phyloP scores from a whole-genome alignment of 2,329 filamentous ascomycete species.

The Grosmannia penicillata region DNA sequence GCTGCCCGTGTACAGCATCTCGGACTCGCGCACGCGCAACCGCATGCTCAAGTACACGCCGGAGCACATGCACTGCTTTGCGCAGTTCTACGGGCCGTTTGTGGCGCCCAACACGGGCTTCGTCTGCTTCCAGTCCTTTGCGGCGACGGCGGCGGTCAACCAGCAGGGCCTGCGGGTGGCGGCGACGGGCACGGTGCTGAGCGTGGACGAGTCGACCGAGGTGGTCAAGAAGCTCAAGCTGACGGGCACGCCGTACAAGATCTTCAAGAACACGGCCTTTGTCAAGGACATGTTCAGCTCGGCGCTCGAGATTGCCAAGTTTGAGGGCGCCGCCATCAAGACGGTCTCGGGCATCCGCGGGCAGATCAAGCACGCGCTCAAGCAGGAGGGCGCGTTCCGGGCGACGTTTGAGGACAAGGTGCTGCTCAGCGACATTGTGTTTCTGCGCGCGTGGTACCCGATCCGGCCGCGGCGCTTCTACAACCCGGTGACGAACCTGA shows the following conservation, averaged over 20 bases:
- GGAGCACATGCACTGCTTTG: slow-evolving; percentile 98
- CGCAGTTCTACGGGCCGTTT: slow-evolving; percentile 85
- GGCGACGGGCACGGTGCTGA: slow-evolving; percentile 83
- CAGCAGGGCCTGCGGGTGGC: slow-evolving; percentile 70
- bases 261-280: slow-evolving; percentile 98
- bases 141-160: slow-evolving; percentile 51
- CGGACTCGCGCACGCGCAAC: slow-evolving; percentile 83
- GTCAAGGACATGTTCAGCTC: slow-evolving; percentile 98
- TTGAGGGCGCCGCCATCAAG: slow-evolving; percentile 88
- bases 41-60: slow-evolving; percentile 98
- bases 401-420: slow-evolving; percentile 99
- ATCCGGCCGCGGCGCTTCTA: slow-evolving; percentile 93
- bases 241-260: slow-evolving; percentile 59
- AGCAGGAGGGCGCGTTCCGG: slow-evolving; percentile 89
- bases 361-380: slow-evolving; percentile 93
- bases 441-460: slow-evolving; percentile 92
- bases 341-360: slow-evolving; percentile 92
- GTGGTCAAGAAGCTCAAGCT: slow-evolving; percentile 99
- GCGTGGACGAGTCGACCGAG: slow-evolving; percentile 87
- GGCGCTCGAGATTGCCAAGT: slow-evolving; percentile 89
- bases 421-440: slow-evolving; percentile 89
- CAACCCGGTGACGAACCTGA: slow-evolving; percentile 85
- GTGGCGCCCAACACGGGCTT: slow-evolving; percentile 95
- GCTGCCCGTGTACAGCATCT: slow-evolving; percentile 85
- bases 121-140: slow-evolving; percentile 82